Evolutionary conservation across 768 basidiomycete genomes (phyloP).

Genomic region (Saitozyma podzolica): DNA sequence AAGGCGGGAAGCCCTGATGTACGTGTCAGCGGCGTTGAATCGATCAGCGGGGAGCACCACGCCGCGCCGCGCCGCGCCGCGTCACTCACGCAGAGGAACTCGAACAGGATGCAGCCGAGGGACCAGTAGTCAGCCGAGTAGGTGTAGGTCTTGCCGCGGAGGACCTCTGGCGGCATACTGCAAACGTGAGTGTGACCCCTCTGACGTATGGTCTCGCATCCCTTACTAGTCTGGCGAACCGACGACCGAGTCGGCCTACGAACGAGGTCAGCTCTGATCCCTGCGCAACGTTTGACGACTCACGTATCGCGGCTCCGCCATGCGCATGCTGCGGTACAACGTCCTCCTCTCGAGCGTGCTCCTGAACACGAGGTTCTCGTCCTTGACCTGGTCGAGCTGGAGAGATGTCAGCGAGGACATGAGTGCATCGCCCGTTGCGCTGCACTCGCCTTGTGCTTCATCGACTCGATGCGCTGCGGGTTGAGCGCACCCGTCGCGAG

Average conservation of each 20-base stretch:
- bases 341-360: slow-evolving; percentile 93
- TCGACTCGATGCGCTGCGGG: slow-evolving; percentile 87
- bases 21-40: slow-evolving; percentile 1
- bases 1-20: slow-evolving; percentile 84
- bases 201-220: neutral
- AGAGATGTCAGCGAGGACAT: slow-evolving; percentile 10
- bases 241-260: slow-evolving; percentile 87
- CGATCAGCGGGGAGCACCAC: neutral
- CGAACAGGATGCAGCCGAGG: slow-evolving; percentile 95
- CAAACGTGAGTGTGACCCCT: slow-evolving; percentile 1
- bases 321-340: slow-evolving; percentile 86
- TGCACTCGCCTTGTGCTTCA: slow-evolving; percentile 77
- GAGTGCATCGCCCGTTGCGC: neutral
- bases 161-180: slow-evolving; percentile 77
- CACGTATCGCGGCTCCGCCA: slow-evolving; percentile 79
- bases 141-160: slow-evolving; percentile 90
- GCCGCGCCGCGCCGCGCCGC: too few species aligned
- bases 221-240: slow-evolving; percentile 86
- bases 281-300: slow-evolving; percentile 9
- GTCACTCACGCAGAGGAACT: slow-evolving; percentile 55
- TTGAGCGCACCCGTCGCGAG: slow-evolving; percentile 94
- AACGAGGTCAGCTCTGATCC: slow-evolving; percentile 6
- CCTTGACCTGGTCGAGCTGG: slow-evolving; percentile 94
- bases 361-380: slow-evolving; percentile 81
- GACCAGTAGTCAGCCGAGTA: slow-evolving; percentile 99